phyloP scores from a whole-genome alignment of 2,329 filamentous ascomycete genomes.

The Fusarium torulosum region DNA sequence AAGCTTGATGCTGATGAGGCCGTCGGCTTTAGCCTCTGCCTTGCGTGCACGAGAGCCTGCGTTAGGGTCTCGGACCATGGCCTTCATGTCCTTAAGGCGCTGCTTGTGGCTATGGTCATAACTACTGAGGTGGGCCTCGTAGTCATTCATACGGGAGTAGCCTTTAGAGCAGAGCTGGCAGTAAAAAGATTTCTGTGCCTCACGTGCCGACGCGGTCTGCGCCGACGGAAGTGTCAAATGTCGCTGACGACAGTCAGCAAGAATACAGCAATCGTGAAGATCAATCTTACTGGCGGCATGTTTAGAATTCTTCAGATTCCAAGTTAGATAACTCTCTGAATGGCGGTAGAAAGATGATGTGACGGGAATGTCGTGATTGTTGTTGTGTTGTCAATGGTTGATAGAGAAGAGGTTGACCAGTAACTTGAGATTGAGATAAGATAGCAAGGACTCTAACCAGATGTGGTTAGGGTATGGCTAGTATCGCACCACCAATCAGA shows the following conservation, averaged over 20 bases:
- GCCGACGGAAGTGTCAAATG: constrained; percentile 70
- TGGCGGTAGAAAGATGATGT: no score
- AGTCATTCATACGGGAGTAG: constrained; percentile 95
- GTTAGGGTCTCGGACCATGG: constrained; percentile 79
- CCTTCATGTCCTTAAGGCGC: constrained; percentile 88
- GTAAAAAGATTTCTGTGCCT: constrained; percentile 84
- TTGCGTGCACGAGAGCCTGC: constrained; percentile 74
- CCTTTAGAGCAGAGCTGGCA: constrained; percentile 92
- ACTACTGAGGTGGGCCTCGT: constrained; percentile 91
- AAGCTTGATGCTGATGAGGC: constrained; percentile 76
- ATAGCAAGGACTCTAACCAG: not conserved
- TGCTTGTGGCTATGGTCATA: constrained; percentile 98
- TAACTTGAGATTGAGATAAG: constrained; percentile 17
- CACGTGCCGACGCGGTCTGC: constrained; percentile 74
- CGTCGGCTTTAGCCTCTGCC: constrained; percentile 77
- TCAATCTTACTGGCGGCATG: constrained; percentile 68
- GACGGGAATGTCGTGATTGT: constrained; percentile 3
- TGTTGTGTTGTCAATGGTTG: constrained; percentile 5
- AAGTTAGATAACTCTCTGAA: not conserved
- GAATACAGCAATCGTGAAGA: constrained; percentile 49
- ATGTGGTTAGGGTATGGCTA: constrained; percentile 1
- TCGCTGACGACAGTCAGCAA: constrained; percentile 56
- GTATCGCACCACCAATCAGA: constrained; percentile 37
- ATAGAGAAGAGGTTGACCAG: constrained; percentile 25
- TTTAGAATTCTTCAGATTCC: constrained; percentile 23